A percentile compares a stretch with the other conserved stretches of the same genome.
Conservation (phyloP, 2,329 filamentous ascomycete genomes). For the Venturia effusa region DNA sequence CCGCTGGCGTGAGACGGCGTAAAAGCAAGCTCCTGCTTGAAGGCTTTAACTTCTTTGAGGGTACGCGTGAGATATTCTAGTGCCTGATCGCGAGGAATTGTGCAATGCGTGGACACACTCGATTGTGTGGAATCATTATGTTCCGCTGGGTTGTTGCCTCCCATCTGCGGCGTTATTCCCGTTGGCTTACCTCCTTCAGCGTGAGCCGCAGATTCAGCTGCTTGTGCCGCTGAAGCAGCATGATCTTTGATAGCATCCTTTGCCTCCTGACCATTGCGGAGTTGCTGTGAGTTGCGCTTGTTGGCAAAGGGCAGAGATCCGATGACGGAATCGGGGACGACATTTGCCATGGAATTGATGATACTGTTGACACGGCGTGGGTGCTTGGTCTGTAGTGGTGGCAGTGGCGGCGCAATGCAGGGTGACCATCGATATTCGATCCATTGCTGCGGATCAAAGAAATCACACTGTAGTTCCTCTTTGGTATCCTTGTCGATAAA, state of each 20-base stretch:
- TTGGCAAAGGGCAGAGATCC: conserved; percentile 10
- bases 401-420: conserved; percentile 58
- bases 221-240: neutral
- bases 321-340: conserved; percentile 28
- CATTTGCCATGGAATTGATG: conserved; percentile 37
- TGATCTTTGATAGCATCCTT: conserved; percentile 10
- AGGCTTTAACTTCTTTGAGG: conserved; percentile 57
- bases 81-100: conserved; percentile 44
- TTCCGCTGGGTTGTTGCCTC: conserved; percentile 21
- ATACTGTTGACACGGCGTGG: conserved; percentile 32
- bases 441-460: conserved; percentile 73
- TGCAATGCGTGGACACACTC: conserved; percentile 31
- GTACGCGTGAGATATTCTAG: conserved; percentile 64
- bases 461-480: conserved; percentile 72
- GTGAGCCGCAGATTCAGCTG: conserved; percentile 13
- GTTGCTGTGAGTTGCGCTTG: conserved; percentile 26
- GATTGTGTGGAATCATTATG: conserved; percentile 13
- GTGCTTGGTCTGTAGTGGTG: conserved; percentile 34
- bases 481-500: conserved; percentile 76
- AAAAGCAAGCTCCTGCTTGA: conserved; percentile 65
- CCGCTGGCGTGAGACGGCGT: conserved; percentile 43
- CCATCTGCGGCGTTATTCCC: conserved; percentile 39
- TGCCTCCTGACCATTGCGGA: conserved; percentile 19
- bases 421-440: conserved; percentile 51
- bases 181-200: conserved; percentile 21